A percentile compares a stretch with the other conserved stretches of the same genome.
Evolutionary conservation across 805 yeast genomes (phyloP).

Genomic region (Spathaspora passalidarum): DNA sequence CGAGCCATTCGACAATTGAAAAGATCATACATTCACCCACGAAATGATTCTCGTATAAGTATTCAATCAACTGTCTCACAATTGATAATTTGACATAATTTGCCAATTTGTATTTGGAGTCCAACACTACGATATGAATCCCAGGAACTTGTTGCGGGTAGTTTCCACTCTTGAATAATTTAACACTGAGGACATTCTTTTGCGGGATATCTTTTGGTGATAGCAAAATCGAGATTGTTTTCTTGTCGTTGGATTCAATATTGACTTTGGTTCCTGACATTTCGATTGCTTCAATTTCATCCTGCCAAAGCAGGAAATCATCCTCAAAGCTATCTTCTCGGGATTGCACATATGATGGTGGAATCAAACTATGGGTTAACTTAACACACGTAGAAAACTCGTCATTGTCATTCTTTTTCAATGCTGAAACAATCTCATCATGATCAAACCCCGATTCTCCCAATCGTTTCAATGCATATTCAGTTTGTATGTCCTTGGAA

Average conservation of each 20-base stretch:
- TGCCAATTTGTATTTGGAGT: conserved; percentile 53
- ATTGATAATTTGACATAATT: conserved; percentile 66
- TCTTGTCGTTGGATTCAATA: conserved; percentile 33
- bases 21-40: conserved; percentile 72
- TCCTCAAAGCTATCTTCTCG: conserved; percentile 23
- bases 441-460: conserved; percentile 67
- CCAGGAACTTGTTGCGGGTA: conserved; percentile 78
- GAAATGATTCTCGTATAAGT: conserved; percentile 40
- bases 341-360: conserved; percentile 8
- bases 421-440: conserved; percentile 54
- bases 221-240: conserved; percentile 13
- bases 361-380: conserved; percentile 30
- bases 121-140: conserved; percentile 45
- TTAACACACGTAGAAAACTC: conserved; percentile 51
- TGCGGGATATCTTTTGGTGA: conserved; percentile 16
- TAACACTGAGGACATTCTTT: conserved; percentile 18
- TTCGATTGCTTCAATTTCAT: conserved; percentile 67
- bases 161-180: conserved; percentile 23
- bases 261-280: conserved; percentile 44
- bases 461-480: conserved; percentile 57
- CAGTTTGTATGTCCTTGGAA: conserved; percentile 51
- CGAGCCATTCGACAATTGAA: conserved; percentile 74
- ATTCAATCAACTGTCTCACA: conserved; percentile 43
- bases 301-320: conserved; percentile 64
- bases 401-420: conserved; percentile 39